Base-by-base conservation (phyloP, 805 yeast species). In the Deakozyma indianensis region DNA sequence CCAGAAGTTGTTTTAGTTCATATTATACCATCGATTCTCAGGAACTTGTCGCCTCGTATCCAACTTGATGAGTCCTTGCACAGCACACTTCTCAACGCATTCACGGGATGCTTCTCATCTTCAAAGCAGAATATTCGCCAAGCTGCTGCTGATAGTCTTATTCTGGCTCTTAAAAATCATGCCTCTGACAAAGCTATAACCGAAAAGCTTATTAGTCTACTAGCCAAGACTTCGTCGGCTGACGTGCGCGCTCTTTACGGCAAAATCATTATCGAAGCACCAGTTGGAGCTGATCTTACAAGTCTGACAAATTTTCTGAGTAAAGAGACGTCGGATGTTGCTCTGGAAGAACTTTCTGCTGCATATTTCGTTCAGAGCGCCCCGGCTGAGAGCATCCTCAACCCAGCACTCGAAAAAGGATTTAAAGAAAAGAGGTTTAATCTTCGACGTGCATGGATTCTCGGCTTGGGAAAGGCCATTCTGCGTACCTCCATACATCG, bases 291-390 rank as follows among this genome's bases (percentile, higher is more conserved):
- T 27, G 61, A 80, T 3, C 58, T 73, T 1, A 55, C 62, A 1
- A 68, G 63, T 0, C 56, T 85, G 28, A 50, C 70, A 1, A 68
- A 80, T 1, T 62, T 78, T n/a, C 66, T 81, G 2, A 45, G 73
- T 0, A 87, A 83, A 53, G 97, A 90, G 54, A 74, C 77, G 41
- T 84, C 86, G 53, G 97, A 90, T 56, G 16, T 51, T 1, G 75
- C 83, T 0, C 65, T 87, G 35, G 48, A 64, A 2, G 63, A 67
- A 2, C 64, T 77, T 47, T 64, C 80, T 4, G 58, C 62, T 5
- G 71, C 81, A 0, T 70, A 77, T 9, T 53, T 58, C 9, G 43
- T 65, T 21, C 48, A 52, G 1, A 43, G 48, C n/a, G 49, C 53
- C 18, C 38, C 47, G 23, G 48, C 55, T 22, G 45, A 52, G 1